A percentile compares a stretch with the other conserved stretches of the same genome.
Evolutionary conservation across 306 rosid species (phyloP).

Genomic region (Cucumis cinereus): DNA sequence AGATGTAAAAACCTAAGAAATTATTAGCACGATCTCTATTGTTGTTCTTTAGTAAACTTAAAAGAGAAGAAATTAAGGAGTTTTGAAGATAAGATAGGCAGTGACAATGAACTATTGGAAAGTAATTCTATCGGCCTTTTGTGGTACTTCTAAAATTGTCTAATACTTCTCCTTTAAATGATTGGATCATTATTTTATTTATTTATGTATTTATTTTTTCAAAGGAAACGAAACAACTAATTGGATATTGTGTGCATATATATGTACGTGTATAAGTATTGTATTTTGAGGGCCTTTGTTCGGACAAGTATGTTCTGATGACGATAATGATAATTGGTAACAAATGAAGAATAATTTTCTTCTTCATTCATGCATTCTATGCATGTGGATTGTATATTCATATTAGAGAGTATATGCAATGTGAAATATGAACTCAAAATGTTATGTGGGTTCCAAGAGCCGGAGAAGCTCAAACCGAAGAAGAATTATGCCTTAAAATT

Average conservation of each 20-base stretch:
- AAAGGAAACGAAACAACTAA: background rate
- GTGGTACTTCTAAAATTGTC: background rate
- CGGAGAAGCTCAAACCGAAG: background rate
- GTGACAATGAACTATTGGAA: background rate
- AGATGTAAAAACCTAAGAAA: background rate
- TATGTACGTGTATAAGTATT: background rate
- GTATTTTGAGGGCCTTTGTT: background rate
- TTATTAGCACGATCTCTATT: background rate
- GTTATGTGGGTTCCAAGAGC: background rate
- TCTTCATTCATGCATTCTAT: background rate
- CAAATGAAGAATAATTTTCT: background rate
- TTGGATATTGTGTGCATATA: background rate
- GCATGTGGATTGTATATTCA: background rate
- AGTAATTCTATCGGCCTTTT: background rate
- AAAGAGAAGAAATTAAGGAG: background rate
- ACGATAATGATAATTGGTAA: background rate
- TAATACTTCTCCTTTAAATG: background rate
- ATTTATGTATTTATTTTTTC: too few species aligned
- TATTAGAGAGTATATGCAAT: background rate
- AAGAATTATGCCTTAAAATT: background rate
- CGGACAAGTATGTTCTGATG: background rate
- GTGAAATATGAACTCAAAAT: background rate
- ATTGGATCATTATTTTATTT: background rate
- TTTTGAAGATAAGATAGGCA: background rate
- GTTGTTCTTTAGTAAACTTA: background rate